Percentiles rank a stretch among this genome's conserved stretches.
phyloP scores from a whole-genome alignment of 1,284 basidiomycete genomes.

The Tranzscheliella williamsii region DNA sequence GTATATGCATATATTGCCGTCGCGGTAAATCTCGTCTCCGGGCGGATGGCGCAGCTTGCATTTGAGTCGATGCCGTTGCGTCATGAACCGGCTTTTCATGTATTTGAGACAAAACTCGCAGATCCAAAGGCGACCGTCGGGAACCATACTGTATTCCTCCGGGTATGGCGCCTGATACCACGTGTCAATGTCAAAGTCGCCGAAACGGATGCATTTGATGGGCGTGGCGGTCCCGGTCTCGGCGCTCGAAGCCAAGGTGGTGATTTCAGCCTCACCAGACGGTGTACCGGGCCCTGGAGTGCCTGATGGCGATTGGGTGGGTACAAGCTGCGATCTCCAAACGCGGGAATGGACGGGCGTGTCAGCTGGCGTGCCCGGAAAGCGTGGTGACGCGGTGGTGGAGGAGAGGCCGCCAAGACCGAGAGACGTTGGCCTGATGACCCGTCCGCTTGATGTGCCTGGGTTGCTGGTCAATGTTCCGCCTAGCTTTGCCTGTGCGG shows the following conservation, averaged over 20 bases:
- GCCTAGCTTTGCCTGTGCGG: conserved; percentile 70
- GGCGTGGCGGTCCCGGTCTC: conserved; percentile 53
- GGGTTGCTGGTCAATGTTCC: conserved; percentile 38
- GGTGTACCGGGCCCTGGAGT: conserved; percentile 5
- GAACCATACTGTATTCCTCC: conserved; percentile 91
- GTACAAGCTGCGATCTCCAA: conserved; percentile 17
- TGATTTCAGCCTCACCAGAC: conserved; percentile 14
- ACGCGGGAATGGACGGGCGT: conserved; percentile 21
- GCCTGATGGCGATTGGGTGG: conserved; percentile 10
- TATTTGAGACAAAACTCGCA: conserved; percentile 99
- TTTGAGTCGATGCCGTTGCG: conserved; percentile 80
- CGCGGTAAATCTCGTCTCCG: conserved; percentile 96
- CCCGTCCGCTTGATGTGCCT: conserved; percentile 17
- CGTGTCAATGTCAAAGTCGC: conserved; percentile 91
- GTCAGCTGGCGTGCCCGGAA: background rate
- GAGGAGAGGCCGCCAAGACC: background rate
- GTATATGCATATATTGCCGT: conserved; percentile 84
- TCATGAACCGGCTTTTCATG: conserved; percentile 92
- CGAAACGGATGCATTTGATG: conserved; percentile 75
- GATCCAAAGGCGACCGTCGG: conserved; percentile 91
- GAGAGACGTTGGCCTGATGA: conserved; percentile 4
- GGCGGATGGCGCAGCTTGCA: conserved; percentile 94
- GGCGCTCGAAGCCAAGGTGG: conserved; percentile 33
- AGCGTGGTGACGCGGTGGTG: background rate
- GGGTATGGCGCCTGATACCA: conserved; percentile 99